phyloP scores from a whole-genome alignment of 305 asterid species.

The Ruellia speciosa region DNA sequence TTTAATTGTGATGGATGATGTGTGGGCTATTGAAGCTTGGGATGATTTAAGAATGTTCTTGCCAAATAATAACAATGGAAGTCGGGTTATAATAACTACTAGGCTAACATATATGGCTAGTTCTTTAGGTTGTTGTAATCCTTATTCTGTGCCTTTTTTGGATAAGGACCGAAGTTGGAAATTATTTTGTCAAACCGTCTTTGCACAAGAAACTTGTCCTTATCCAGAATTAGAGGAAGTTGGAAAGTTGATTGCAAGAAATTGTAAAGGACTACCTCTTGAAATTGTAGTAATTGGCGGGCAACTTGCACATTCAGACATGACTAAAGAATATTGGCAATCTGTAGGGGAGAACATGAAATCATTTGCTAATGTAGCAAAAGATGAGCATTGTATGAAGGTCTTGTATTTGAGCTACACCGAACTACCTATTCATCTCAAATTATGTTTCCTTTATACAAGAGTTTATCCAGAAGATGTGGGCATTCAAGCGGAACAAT shows the following conservation, averaged over 20 bases:
- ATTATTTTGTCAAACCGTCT: slow-evolving; percentile 17
- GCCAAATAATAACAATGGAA: slow-evolving; percentile 2
- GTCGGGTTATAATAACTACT: slow-evolving; percentile 15
- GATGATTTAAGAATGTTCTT: slow-evolving; percentile 1
- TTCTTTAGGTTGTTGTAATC: background rate
- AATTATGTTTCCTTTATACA: background rate
- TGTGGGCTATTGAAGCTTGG: slow-evolving; percentile 17
- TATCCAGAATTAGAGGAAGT: background rate
- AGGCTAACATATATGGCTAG: slow-evolving; percentile 11
- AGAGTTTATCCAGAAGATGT: background rate
- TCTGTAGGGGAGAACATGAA: background rate
- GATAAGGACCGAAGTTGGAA: slow-evolving; percentile 22
- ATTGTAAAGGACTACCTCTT: slow-evolving; percentile 34
- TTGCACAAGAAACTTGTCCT: slow-evolving; percentile 17
- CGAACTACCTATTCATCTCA: slow-evolving; percentile 1
- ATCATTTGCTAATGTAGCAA: background rate
- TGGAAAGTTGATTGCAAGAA: slow-evolving; percentile 21
- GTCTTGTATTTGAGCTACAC: slow-evolving; percentile 1
- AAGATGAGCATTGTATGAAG: background rate
- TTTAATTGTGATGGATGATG: slow-evolving; percentile 15
- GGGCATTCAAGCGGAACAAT: background rate
- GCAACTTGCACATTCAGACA: slow-evolving; percentile 9
- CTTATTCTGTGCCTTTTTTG: slow-evolving; percentile 14
- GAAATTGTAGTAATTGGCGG: slow-evolving; percentile 28
- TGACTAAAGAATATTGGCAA: background rate